Percentiles rank a stretch among this genome's conserved stretches.
Evolutionary conservation across 2,329 filamentous ascomycete species (phyloP).

Genomic region (Pseudopyrenochaeta lycopersici): DNA sequence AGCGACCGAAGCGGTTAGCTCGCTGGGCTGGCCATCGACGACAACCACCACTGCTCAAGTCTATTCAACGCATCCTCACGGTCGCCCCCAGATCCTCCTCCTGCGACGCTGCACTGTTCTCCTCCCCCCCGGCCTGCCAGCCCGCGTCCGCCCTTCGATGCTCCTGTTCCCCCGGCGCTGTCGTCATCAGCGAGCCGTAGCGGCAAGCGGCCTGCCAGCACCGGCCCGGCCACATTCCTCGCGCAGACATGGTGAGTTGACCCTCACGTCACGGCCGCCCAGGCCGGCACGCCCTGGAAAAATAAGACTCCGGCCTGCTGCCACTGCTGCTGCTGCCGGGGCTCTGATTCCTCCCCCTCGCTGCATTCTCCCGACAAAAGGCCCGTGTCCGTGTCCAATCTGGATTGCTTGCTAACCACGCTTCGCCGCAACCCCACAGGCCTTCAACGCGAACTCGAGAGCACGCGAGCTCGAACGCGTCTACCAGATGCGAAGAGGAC

Average conservation of each 20-base stretch:
- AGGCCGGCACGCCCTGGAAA: background rate
- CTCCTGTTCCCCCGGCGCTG: conserved; percentile 11
- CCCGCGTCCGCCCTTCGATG: conserved; percentile 16
- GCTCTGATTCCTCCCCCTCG: conserved; percentile 2
- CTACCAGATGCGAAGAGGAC: conserved; percentile 64
- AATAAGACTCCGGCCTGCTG: background rate
- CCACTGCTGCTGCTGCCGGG: background rate
- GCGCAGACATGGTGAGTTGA: conserved; percentile 32
- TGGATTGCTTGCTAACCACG: conserved; percentile 38
- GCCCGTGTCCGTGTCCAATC: conserved; percentile 7
- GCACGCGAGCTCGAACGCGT: conserved; percentile 56
- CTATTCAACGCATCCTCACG: background rate
- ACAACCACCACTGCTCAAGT: too few species aligned
- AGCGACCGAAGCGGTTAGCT: too few species aligned
- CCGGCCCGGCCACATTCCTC: conserved; percentile 21
- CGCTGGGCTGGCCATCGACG: too few species aligned
- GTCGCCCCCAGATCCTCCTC: background rate
- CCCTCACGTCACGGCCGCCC: conserved; percentile 1
- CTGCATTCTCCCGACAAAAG: conserved; percentile 10
- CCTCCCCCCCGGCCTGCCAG: conserved; percentile 12
- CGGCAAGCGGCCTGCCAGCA: conserved; percentile 18
- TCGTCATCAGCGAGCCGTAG: conserved; percentile 24
- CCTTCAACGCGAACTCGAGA: conserved; percentile 41
- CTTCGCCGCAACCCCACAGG: conserved; percentile 35
- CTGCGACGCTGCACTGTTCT: conserved; percentile 13